Base-by-base conservation (phyloP, 352 stramenopile species). In the Pythium dissotocum region DNA sequence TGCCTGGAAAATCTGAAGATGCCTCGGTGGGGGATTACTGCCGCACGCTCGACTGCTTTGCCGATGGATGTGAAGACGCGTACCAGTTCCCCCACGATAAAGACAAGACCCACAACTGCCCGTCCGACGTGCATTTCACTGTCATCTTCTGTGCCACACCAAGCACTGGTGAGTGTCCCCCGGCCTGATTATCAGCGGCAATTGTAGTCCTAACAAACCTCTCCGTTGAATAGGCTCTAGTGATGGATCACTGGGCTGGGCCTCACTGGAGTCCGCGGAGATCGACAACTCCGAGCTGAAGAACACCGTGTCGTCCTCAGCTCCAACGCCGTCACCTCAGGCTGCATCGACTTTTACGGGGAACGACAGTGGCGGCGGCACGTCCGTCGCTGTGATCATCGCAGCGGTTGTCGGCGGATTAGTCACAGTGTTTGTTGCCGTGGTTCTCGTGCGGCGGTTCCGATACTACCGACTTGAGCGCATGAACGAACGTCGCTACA, bases 21-120 rank as follows among this genome's bases (percentile, higher is more conserved):
- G 52, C 61, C 4, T 33, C 62, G 18, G 38, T 59, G 35, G 38
- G 59, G 12, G 61, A 62, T 26, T 70, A 69, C 33, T 90, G 82
- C 66, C 58, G 57, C 2, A 78, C 76, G 18, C 67, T 90, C 67
- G 73, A 75, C 8, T 92, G 84, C 59, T 65, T 87, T 0, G 63
- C 61, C 0, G 76, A 83, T 48, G 78, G 78, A 18, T 92, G 84
- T 46, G 58, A 65, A 1, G 84, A 90, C 58, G 84, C 77, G 10
- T 92, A 92, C 61, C 74, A 84, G 44, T 87, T 73, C 67, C 84
- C 84, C 2, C 69, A 79, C 28, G 70, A 92, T 30, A 62, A 80
- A 51, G 59, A 48, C 65, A 90, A 90, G 70, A 90, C 83, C 3
- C 78, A 89, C 75, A 74, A 67, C 58, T 91, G 83, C 35, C n/a